These are phyloP conservation scores for Ustilaginoidea virens DNA, from an alignment of 2,329 filamentous ascomycete species.

Conservation along the genomic window DNA sequence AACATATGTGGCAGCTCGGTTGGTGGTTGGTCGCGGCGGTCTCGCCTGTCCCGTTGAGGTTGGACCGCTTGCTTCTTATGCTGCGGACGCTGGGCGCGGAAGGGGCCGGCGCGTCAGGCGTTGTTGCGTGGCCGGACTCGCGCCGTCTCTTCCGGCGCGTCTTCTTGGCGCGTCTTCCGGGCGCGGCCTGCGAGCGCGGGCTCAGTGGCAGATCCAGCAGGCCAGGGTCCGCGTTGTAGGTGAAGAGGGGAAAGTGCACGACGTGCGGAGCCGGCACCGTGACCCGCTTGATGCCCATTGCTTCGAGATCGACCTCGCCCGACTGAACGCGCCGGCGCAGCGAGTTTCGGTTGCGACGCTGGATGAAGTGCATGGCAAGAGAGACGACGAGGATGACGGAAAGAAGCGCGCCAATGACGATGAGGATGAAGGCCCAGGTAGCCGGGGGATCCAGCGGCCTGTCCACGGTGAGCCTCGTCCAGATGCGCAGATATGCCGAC, in stretches of 20 bases:
- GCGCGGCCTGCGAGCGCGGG: constrained; percentile 12
- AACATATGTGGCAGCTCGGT: constrained; percentile 77
- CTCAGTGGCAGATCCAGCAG: constrained; percentile 19
- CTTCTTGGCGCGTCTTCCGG: constrained; percentile 12
- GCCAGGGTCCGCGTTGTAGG: constrained; percentile 48
- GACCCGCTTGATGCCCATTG: constrained; percentile 68
- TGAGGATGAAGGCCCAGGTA: constrained; percentile 66
- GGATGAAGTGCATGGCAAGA: constrained; percentile 60
- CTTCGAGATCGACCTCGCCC: constrained; percentile 77
- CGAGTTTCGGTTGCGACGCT: constrained; percentile 51
- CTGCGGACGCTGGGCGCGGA: constrained; percentile 10
- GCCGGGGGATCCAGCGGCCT: constrained; percentile 42
- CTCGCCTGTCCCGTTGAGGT: constrained; percentile 17
- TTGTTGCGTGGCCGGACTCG: constrained; percentile 13
- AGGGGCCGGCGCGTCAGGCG: constrained; percentile 11
- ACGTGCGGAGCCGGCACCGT: constrained; percentile 61
- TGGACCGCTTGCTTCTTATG: constrained; percentile 23
- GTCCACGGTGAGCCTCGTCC: constrained; percentile 35
- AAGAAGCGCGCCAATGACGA: constrained; percentile 57
- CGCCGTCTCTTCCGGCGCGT: constrained; percentile 15
- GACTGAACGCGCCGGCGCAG: constrained; percentile 55
- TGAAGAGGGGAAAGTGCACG: constrained; percentile 61
- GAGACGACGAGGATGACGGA: constrained; percentile 52
- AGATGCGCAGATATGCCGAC: constrained; percentile 45
- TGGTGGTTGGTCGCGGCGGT: constrained; percentile 48